phyloP scores from a whole-genome alignment of 352 stramenopile species.

The Pythium myriotylum region DNA sequence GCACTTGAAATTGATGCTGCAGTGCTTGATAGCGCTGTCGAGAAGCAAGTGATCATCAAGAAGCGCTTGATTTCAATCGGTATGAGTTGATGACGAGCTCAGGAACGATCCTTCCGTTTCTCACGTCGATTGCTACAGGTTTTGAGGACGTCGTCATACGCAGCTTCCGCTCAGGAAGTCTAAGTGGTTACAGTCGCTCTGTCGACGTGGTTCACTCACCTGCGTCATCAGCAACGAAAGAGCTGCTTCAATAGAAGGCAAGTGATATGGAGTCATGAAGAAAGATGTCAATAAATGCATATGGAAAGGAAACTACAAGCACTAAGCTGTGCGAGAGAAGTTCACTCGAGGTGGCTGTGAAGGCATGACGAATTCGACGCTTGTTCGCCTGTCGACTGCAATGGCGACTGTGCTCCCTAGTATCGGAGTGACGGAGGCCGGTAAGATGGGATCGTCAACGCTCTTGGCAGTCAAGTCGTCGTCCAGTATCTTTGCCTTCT shows the following conservation, averaged over 20 bases:
- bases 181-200: slow-evolving; percentile 62
- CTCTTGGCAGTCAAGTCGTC: slow-evolving; percentile 16
- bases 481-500: slow-evolving; percentile 33
- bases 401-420: background rate
- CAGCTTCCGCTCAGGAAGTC: slow-evolving; percentile 56
- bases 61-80: slow-evolving; percentile 11
- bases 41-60: background rate
- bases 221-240: background rate
- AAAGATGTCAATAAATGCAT: background rate
- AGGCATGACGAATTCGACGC: slow-evolving; percentile 26
- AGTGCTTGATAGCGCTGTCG: background rate
- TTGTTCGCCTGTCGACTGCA: slow-evolving; percentile 11
- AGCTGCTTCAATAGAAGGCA: background rate
- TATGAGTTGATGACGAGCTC: background rate
- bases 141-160: slow-evolving; percentile 58
- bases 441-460: background rate
- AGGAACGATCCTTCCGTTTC: background rate
- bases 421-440: background rate
- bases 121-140: slow-evolving; percentile 28
- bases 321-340: slow-evolving; percentile 25
- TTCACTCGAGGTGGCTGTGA: slow-evolving; percentile 18
- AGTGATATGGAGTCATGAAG: background rate
- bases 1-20: slow-evolving; percentile 44
- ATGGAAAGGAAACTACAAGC: background rate
- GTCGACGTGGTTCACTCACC: slow-evolving; percentile 19